phyloP scores from a whole-genome alignment of 108 stramenopile species.

The Discostella stelligeroides region DNA sequence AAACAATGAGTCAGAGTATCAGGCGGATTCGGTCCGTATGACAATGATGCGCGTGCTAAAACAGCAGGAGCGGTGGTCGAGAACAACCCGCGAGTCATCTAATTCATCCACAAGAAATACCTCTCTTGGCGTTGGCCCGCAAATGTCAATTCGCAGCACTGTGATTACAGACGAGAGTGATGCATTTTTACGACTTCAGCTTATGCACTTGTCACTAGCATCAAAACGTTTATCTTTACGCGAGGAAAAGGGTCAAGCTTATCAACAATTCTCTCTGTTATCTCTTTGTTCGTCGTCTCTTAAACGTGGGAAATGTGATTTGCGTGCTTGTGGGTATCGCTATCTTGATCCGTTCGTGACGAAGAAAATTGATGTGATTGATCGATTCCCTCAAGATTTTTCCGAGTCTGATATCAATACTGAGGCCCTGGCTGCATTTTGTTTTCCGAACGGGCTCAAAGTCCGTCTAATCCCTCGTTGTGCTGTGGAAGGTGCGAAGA shows the following conservation, averaged over 20 bases:
- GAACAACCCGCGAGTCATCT: constrained; percentile 15
- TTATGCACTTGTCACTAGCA: constrained; percentile 47
- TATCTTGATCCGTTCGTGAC: constrained; percentile 50
- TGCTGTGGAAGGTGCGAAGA: constrained; percentile 50
- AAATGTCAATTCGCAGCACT: constrained; percentile 12
- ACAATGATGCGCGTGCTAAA: constrained; percentile 54
- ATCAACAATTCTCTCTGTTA: constrained; percentile 52
- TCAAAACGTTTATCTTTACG: constrained; percentile 27
- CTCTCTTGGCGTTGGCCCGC: constrained; percentile 17
- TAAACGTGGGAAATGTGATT: constrained; percentile 22
- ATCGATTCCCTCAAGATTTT: constrained; percentile 34
- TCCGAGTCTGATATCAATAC: constrained; percentile 49
- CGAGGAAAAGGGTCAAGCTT: constrained; percentile 27
- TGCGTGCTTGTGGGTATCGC: constrained; percentile 31
- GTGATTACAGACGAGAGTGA: constrained; percentile 28
- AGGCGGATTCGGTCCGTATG: constrained; percentile 43
- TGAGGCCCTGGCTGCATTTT: constrained; percentile 55
- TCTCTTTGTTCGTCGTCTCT: constrained; percentile 30
- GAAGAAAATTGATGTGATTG: constrained; percentile 40
- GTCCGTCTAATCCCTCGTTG: constrained; percentile 45
- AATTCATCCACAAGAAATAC: constrained; percentile 51
- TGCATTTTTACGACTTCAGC: constrained; percentile 41
- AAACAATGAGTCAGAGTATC: constrained; percentile 16
- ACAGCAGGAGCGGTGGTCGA: constrained; percentile 53
- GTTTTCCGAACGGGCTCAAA: constrained; percentile 54